Evolutionary conservation across 305 asterid genomes (phyloP), one percentile per base, ranked within the genome.

Genomic region (Fraxinus nigra): DNA sequence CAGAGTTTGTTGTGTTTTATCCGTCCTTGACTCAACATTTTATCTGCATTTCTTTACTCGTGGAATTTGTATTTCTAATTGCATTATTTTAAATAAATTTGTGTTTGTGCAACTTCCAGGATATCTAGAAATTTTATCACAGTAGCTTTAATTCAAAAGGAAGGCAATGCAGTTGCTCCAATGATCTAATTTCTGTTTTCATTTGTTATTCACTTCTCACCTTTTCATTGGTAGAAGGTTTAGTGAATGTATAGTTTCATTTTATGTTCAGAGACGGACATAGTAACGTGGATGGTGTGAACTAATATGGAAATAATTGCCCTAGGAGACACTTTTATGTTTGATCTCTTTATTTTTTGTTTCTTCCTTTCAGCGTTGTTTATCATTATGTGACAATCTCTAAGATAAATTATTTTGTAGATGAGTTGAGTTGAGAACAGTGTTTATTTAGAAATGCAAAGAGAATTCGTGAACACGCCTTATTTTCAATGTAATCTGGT

Each of bases 1-100:
- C 80, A 20, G 33, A 63, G 26, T 14, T 75, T 63, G n/a, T 20
- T 34, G 72, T 76, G 38, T 78, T 81, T 72, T 54, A 72, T 78
- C 78, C 11, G 37, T 79, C 33, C 43, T 56, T 43, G 77, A 77
- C 78, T 38, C 40, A 26, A 13, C 73, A 11, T 78, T 26, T 72
- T 26, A 40, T 75, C 65, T 79, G 76, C 69, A 81, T 79, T 73
- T 82, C 35, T 81, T 48, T 78, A 34, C 65, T 59, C 11, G n/a
- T 75, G 48, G 67, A 65, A 78, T 40, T 77, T 74, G 74, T 76
- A 20, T 35, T 38, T 69, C 63, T 80, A 9, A 80, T 82, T 78
- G 54, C 72, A 80, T 59, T 28, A 16, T 63, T 40, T 80, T 28
- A 43, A 74, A 40, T 35, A 63, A 24, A 38, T 74, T 43, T 65